These are phyloP conservation scores for Cephalotrichum gorgonifer DNA, from an alignment of 2,329 filamentous ascomycete species.

Conservation along the genomic window DNA sequence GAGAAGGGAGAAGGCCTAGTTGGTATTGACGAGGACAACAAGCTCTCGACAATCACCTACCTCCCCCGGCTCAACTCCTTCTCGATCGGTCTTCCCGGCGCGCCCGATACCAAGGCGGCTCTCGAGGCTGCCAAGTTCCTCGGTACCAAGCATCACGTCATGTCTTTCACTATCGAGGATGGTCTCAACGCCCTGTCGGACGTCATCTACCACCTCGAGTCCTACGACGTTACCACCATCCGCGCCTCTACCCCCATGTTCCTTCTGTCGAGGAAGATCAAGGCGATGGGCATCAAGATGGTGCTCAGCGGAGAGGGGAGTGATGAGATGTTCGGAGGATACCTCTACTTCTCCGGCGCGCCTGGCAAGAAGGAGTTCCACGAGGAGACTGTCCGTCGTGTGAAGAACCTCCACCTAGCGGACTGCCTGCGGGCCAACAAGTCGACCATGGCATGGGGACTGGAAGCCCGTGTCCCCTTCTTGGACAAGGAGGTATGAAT, in stretches of 20 bases:
- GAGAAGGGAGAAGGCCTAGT: constrained; percentile 65
- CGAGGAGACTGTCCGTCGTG: constrained; percentile 82
- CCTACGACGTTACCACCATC: constrained; percentile 96
- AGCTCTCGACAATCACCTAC: constrained; percentile 80
- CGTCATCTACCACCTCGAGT: constrained; percentile 96
- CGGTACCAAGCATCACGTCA: constrained; percentile 94
- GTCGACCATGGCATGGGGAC: constrained; percentile 94
- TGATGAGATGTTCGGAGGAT: constrained; percentile 97
- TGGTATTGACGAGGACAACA: constrained; percentile 87
- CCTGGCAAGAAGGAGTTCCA: constrained; percentile 90
- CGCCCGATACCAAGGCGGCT: constrained; percentile 86
- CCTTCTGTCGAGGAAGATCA: constrained; percentile 94
- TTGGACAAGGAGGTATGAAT: constrained; percentile 70
- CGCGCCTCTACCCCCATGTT: constrained; percentile 99
- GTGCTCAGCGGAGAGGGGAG: constrained; percentile 93
- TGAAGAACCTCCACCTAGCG: constrained; percentile 94
- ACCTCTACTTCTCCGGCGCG: constrained; percentile 95
- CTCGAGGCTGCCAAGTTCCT: constrained; percentile 92
- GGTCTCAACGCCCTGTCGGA: constrained; percentile 93
- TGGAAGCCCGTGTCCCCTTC: constrained; percentile 96
- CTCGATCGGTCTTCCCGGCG: constrained; percentile 89
- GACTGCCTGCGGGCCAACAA: constrained; percentile 98
- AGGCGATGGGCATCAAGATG: constrained; percentile 99
- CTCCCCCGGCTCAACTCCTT: constrained; percentile 96
- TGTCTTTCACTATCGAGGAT: constrained; percentile 97